phyloP scores from a whole-genome alignment of 352 stramenopile genomes.

The Pythium insidiosum region DNA sequence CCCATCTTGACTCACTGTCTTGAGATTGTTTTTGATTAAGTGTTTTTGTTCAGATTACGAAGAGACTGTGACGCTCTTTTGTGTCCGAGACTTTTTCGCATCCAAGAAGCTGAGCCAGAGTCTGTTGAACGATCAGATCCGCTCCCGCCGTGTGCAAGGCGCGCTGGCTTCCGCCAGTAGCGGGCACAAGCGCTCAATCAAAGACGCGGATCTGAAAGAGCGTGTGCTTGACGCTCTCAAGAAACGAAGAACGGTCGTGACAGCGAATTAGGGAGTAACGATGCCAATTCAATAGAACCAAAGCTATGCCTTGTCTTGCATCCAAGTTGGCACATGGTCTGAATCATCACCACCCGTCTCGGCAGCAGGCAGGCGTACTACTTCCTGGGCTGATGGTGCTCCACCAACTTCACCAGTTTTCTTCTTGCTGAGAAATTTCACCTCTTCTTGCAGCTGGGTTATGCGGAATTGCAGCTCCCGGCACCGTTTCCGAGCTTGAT shows the following conservation, averaged over 20 bases:
- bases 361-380: no score
- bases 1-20: no score
- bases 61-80: constrained; percentile 77
- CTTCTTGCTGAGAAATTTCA: constrained; percentile 52
- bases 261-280: no score
- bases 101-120: constrained; percentile 63
- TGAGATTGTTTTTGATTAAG: no score
- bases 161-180: constrained; percentile 6
- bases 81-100: constrained; percentile 59
- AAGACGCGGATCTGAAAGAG: constrained; percentile 28
- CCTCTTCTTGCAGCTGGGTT: constrained; percentile 64
- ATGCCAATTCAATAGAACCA: no score
- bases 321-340: no score
- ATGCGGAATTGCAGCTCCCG: constrained; percentile 54
- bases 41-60: constrained; percentile 77
- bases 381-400: no score
- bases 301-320: no score
- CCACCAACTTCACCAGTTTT: no score
- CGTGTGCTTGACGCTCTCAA: constrained; percentile 29
- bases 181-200: constrained; percentile 18
- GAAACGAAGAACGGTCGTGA: no score
- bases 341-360: no score
- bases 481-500: constrained; percentile 34
- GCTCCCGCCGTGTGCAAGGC: constrained; percentile 43
- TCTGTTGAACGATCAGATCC: constrained; percentile 69